Evolutionary conservation across 2,329 filamentous ascomycete genomes (phyloP), one percentile per base, ranked within the genome.

Genomic region (Dothidotthia symphoricarpi): DNA sequence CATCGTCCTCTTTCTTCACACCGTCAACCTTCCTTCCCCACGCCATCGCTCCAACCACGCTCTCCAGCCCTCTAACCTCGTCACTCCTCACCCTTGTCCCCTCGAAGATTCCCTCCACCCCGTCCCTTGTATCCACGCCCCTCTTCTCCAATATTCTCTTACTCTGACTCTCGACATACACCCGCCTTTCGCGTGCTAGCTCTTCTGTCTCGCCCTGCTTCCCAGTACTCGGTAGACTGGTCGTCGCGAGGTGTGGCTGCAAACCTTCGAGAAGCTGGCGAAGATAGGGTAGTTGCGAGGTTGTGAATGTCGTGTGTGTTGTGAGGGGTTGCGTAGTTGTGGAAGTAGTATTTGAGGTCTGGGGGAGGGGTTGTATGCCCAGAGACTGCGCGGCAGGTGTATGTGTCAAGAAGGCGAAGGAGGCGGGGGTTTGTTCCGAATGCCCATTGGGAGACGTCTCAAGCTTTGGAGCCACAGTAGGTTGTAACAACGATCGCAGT

Each of bases 81-180:
- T 64, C 61, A 0, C 24, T 45, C 12, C 53, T 36, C 0, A 59
- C 50, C 28, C 60, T 43, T 11, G 34, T 41, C 1, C 54, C 59
- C 3, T 63, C 59, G 13, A 56, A 55, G 8, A 41, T 49, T 0
- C 59, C 59, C 27, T 64, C 64, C 10, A 62, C 64, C 7, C 64
- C 65, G 34, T 66, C 59, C 37, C 28, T 54, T 2, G 64, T 63
- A 45, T 88, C 83, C 39, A 90, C 69, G 0, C 85, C 85, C 30
- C 81, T 73, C 29, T 80, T 75, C 69, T 95, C 87, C 27, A 96
- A 71, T 61, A 94, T 86, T 43, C 85, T 76, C 51, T 81, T 75
- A 34, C 87, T 86, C 57, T 89, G 83, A 36, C 78, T 77, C 68
- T 96, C 90, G 32, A 97, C 82, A 63, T 97, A 97, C 50, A 85